Evolutionary conservation across 352 stramenopile species (phyloP).

Genomic region (Pythium coloratum): DNA sequence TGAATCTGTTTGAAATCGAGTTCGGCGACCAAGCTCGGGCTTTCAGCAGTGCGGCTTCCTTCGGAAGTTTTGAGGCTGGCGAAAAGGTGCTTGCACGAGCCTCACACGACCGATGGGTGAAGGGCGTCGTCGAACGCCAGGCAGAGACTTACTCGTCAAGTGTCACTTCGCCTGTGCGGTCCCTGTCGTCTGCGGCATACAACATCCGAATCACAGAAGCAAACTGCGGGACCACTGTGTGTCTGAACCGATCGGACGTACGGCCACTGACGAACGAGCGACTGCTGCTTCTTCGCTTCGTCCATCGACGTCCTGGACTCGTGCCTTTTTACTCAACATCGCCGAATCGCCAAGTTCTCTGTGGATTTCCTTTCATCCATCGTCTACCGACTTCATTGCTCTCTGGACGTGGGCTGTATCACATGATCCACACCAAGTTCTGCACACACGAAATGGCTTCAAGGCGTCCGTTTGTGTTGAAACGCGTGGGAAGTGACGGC

Average conservation of each 20-base stretch:
- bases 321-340: slow-evolving; percentile 59
- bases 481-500: slow-evolving; percentile 45
- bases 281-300: slow-evolving; percentile 40
- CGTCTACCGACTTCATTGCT: slow-evolving; percentile 20
- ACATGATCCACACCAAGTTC: slow-evolving; percentile 25
- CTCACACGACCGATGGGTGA: slow-evolving; percentile 32
- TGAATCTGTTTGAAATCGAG: slow-evolving; percentile 52
- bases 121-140: slow-evolving; percentile 18
- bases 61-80: slow-evolving; percentile 8
- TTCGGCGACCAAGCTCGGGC: slow-evolving; percentile 17
- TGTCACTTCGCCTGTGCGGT: neutral
- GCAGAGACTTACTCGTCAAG: neutral
- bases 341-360: slow-evolving; percentile 36
- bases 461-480: slow-evolving; percentile 40
- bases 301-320: slow-evolving; percentile 40
- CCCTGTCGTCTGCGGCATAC: neutral
- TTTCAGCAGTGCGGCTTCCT: neutral
- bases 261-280: slow-evolving; percentile 14
- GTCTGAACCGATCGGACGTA: slow-evolving; percentile 14
- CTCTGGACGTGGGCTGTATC: slow-evolving; percentile 39
- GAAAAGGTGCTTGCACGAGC: slow-evolving; percentile 9
- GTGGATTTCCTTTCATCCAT: slow-evolving; percentile 41
- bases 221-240: neutral
- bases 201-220: slow-evolving; percentile 17
- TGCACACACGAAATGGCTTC: neutral